A percentile compares a stretch with the other conserved stretches of the same genome.
Conservation (phyloP, 140 eudicot genomes). For the Stevia rebaudiana region DNA sequence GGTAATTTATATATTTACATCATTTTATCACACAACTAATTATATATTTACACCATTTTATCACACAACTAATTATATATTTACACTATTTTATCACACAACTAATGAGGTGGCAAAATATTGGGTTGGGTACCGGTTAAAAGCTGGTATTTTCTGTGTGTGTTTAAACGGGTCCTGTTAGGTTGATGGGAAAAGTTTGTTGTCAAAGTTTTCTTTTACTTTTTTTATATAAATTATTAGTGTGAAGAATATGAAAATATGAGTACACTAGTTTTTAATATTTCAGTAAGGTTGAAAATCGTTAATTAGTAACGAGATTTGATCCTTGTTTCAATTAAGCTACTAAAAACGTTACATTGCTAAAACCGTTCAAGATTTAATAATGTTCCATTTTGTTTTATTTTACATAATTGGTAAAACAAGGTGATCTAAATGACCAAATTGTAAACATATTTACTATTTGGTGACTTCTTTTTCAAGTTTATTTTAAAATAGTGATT, state of each 20-base stretch:
- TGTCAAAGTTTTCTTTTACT: not conserved
- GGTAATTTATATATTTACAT: conserved; percentile 33
- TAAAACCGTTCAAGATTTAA: not conserved
- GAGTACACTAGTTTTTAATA: too few relatives aligned
- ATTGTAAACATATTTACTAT: too few relatives aligned
- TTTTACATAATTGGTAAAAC: too few relatives aligned
- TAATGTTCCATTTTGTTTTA: not conserved
- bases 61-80: not conserved
- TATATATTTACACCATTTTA: too few relatives aligned
- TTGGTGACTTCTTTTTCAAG: too few relatives aligned
- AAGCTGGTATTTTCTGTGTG: not conserved
- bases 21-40: too few relatives aligned
- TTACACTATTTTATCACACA: not conserved
- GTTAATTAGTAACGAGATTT: not conserved
- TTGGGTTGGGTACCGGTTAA: not conserved
- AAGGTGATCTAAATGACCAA: too few relatives aligned
- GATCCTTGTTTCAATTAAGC: not conserved
- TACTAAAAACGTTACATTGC: not conserved
- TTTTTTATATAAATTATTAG: not conserved
- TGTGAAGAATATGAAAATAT: not conserved
- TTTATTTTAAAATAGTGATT: too few relatives aligned
- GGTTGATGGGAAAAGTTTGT: not conserved
- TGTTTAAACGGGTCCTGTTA: not conserved
- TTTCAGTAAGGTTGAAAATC: not conserved
- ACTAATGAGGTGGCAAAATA: not conserved